Conservation (phyloP, 176 grass and related monocot species). For the Panicum miliaceum region DNA sequence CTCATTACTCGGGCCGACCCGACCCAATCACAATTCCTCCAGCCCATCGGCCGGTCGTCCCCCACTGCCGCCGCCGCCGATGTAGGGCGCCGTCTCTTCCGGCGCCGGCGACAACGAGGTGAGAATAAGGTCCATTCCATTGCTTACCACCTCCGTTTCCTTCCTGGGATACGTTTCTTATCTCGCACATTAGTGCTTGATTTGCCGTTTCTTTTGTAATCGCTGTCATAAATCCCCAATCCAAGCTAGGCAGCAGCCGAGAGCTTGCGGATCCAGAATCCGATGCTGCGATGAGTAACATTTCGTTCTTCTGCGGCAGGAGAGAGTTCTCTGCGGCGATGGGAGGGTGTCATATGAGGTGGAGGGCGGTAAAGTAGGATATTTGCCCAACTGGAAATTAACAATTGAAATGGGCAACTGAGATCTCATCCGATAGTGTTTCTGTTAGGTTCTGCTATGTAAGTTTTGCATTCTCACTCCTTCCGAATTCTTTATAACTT, state of each 20-base stretch:
- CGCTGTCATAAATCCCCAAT: not conserved
- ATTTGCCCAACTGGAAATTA: not conserved
- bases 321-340: not conserved
- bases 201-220: not conserved
- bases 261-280: not conserved
- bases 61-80: not conserved
- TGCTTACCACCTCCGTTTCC: not conserved
- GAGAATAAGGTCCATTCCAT: not conserved
- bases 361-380: not conserved
- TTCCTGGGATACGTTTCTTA: not conserved
- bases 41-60: not conserved
- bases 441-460: constrained; percentile 13
- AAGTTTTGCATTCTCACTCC: not conserved
- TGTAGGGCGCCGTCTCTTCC: not conserved
- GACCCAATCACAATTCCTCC: no score
- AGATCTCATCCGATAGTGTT: not conserved
- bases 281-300: not conserved
- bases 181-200: not conserved
- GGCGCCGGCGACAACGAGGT: not conserved
- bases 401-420: not conserved
- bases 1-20: no score
- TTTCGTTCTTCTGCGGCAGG: not conserved
- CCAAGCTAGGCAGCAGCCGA: not conserved
- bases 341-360: not conserved
- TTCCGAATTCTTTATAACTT: not conserved